Conservation (phyloP, 257 asterid genomes). For the Jaltomata sinuosa region DNA sequence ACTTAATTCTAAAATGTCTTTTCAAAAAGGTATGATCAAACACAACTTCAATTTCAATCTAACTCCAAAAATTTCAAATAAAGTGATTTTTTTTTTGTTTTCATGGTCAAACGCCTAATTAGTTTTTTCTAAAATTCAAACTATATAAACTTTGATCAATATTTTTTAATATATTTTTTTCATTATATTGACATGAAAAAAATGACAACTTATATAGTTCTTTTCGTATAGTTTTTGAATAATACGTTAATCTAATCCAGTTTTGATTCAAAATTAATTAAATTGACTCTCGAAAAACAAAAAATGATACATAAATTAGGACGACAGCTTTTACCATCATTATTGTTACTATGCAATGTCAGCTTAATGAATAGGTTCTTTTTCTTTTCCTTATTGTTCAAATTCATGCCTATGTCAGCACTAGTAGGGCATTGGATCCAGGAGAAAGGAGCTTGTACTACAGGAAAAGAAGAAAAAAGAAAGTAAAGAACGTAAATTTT, state of each 20-base stretch:
- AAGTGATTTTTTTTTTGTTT: no score
- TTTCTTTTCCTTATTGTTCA: not conserved
- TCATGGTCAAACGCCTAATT: no score
- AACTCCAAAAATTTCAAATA: no score
- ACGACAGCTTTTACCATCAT: not conserved
- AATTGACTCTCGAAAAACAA: not conserved
- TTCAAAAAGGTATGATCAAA: no score
- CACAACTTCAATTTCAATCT: no score
- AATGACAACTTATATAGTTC: not conserved
- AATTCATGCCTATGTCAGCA: conserved; percentile 11
- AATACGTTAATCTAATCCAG: not conserved
- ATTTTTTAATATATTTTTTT: not conserved
- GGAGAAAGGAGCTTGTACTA: not conserved
- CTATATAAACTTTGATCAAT: not conserved
- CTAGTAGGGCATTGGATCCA: conserved; percentile 3
- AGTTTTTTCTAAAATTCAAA: not conserved
- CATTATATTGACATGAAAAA: not conserved
- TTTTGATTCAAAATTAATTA: not conserved
- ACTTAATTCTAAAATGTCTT: no score
- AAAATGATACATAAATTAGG: no score
- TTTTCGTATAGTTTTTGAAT: not conserved
- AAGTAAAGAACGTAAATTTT: not conserved
- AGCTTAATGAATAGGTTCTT: not conserved
- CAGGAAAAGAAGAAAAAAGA: not conserved
- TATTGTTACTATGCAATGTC: not conserved